Evolutionary conservation across 768 basidiomycete genomes (phyloP).

Genomic region (Suillus subalutaceus): DNA sequence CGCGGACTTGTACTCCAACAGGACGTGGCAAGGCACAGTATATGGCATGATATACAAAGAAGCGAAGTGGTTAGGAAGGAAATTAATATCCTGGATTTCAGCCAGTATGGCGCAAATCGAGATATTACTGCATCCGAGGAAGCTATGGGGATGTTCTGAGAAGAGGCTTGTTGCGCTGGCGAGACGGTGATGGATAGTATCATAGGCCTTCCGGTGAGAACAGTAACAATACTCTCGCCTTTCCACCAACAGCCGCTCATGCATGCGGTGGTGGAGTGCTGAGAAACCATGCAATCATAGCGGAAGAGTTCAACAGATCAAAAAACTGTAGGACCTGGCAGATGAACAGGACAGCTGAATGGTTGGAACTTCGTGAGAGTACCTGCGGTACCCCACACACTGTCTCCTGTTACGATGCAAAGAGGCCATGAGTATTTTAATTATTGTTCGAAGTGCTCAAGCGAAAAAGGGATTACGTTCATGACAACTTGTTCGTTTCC

Average conservation of each 20-base stretch:
- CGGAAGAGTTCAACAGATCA: not conserved
- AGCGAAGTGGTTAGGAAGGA: not conserved
- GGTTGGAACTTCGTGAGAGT: not conserved
- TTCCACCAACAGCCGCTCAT: not conserved
- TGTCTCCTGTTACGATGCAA: not conserved
- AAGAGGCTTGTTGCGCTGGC: not conserved
- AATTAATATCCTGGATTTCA: not conserved
- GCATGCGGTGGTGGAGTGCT: too few species aligned
- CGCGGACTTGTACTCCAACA: not conserved
- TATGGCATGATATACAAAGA: not conserved
- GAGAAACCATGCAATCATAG: not conserved
- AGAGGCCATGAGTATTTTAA: not conserved
- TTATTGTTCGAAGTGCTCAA: not conserved
- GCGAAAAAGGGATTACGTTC: not conserved
- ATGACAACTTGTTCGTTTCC: not conserved
- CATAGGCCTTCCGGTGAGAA: not conserved
- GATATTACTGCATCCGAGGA: not conserved
- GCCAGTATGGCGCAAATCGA: not conserved
- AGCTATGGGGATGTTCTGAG: not conserved
- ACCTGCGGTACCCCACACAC: not conserved
- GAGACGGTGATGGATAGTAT: not conserved
- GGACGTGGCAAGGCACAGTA: not conserved
- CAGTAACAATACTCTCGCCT: not conserved
- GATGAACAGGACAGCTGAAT: not conserved
- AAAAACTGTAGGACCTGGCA: not conserved